Evolutionary conservation across 2,329 filamentous ascomycete species (phyloP).

Genomic region (Ceratocystis albifundus): DNA sequence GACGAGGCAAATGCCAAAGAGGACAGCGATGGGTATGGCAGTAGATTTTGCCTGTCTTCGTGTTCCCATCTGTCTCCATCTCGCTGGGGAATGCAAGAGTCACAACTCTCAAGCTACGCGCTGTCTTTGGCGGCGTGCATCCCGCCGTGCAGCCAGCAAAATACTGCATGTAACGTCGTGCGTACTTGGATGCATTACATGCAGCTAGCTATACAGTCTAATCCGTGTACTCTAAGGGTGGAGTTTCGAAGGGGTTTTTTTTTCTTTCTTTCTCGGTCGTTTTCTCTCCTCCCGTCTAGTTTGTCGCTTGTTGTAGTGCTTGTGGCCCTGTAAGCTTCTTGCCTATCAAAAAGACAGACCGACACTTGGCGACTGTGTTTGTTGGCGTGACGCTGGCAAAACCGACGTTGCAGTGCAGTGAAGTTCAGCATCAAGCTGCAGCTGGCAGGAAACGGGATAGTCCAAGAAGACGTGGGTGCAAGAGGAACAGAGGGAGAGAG

Average conservation of each 20-base stretch:
- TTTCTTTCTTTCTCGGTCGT: neutral
- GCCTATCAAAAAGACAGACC: neutral
- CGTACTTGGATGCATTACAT: neutral
- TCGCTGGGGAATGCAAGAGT: neutral
- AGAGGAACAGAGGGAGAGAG: neutral
- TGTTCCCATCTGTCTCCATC: no score
- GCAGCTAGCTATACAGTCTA: neutral
- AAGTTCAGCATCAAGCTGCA: neutral
- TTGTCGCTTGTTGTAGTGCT: neutral
- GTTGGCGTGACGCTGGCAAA: neutral
- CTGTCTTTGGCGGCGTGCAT: constrained; percentile 8
- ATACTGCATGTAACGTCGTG: neutral
- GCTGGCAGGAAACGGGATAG: neutral
- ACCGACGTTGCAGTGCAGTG: neutral
- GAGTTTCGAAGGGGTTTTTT: neutral
- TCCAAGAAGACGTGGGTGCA: neutral
- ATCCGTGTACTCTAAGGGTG: neutral
- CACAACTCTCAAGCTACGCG: neutral
- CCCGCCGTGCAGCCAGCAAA: constrained; percentile 6
- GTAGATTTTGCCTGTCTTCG: no score
- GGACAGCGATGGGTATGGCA: no score
- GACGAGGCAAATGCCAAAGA: no score
- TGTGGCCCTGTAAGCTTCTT: neutral
- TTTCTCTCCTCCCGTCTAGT: neutral
- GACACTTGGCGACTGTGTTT: neutral